phyloP scores from a whole-genome alignment of 768 basidiomycete species.

The Mycena vitilis region DNA sequence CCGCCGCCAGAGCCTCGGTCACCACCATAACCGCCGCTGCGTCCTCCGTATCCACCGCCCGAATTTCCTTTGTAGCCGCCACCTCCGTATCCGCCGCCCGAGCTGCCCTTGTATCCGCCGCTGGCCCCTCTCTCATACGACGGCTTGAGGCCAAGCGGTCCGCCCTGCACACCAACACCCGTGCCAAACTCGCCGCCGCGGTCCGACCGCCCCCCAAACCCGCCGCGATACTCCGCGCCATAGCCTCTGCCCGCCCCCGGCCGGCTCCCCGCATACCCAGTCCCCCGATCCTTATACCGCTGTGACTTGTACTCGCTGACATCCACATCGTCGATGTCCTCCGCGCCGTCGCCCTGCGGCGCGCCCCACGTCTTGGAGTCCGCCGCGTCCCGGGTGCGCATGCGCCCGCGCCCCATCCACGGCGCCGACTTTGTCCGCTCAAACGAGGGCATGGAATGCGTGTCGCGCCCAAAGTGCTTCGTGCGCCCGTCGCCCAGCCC shows the following conservation, averaged over 20 bases:
- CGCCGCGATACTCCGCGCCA: slow-evolving; percentile 9
- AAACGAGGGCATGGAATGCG: background rate
- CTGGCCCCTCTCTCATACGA: background rate
- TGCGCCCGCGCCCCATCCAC: slow-evolving; percentile 26
- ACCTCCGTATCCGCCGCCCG: slow-evolving; percentile 5
- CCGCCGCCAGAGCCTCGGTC: background rate
- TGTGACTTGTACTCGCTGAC: slow-evolving; percentile 23
- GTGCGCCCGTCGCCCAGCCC: slow-evolving; percentile 46
- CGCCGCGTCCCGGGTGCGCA: background rate
- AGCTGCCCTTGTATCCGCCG: background rate
- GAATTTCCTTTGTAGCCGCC: slow-evolving; percentile 11
- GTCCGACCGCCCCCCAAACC: slow-evolving; percentile 11
- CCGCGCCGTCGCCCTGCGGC: background rate
- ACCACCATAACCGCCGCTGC: background rate
- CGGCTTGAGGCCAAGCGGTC: slow-evolving; percentile 1
- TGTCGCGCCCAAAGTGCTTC: slow-evolving; percentile 31
- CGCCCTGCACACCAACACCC: background rate
- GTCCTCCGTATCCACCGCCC: slow-evolving; percentile 2
- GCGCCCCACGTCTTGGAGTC: background rate
- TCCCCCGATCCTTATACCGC: slow-evolving; percentile 8
- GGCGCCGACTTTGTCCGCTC: slow-evolving; percentile 6
- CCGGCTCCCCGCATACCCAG: background rate
- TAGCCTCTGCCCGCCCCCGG: background rate
- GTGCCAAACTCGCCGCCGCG: background rate
- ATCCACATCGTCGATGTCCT: background rate